Evolutionary conservation across 495 filamentous ascomycete species (phyloP).

Genomic region (Apiosordaria backusii): DNA sequence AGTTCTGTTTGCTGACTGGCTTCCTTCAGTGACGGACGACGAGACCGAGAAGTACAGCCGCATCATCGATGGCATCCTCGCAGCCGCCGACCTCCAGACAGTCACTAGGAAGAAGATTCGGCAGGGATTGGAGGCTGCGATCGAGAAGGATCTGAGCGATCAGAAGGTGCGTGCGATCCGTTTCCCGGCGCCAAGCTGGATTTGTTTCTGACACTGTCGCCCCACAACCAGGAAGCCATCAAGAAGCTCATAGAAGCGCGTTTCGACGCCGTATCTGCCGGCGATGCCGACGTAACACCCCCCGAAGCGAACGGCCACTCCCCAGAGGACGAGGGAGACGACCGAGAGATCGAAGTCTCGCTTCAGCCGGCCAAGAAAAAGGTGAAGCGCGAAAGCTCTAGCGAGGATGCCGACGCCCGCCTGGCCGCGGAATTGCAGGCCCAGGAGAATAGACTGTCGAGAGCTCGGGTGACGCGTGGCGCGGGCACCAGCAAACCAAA

Average conservation of each 20-base stretch:
- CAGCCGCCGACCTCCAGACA: slow-evolving; percentile 75
- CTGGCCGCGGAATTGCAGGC: slow-evolving; percentile 87
- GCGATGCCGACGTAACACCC: slow-evolving; percentile 33
- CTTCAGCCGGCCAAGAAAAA: slow-evolving; percentile 51
- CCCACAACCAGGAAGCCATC: slow-evolving; percentile 60
- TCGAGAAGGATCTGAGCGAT: slow-evolving; percentile 72
- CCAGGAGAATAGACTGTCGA: slow-evolving; percentile 70
- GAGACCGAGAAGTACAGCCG: slow-evolving; percentile 65
- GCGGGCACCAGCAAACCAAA: slow-evolving; percentile 52
- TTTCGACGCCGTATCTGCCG: slow-evolving; percentile 74
- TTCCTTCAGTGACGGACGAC: slow-evolving; percentile 59
- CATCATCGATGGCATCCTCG: slow-evolving; percentile 90
- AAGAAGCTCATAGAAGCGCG: slow-evolving; percentile 81
- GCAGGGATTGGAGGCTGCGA: slow-evolving; percentile 69
- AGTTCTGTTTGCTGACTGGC: not conserved
- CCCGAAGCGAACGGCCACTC: slow-evolving; percentile 37
- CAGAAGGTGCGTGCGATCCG: slow-evolving; percentile 65
- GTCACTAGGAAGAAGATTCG: slow-evolving; percentile 92
- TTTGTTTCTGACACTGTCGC: not conserved
- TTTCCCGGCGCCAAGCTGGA: slow-evolving; percentile 1
- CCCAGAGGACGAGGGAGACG: slow-evolving; percentile 34
- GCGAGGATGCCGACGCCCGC: slow-evolving; percentile 73
- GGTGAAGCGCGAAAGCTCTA: slow-evolving; percentile 54
- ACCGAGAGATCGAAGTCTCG: slow-evolving; percentile 49
- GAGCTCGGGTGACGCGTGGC: slow-evolving; percentile 65